Conservation (phyloP, 1,284 basidiomycete genomes). For the Malassezia arunalokei region DNA sequence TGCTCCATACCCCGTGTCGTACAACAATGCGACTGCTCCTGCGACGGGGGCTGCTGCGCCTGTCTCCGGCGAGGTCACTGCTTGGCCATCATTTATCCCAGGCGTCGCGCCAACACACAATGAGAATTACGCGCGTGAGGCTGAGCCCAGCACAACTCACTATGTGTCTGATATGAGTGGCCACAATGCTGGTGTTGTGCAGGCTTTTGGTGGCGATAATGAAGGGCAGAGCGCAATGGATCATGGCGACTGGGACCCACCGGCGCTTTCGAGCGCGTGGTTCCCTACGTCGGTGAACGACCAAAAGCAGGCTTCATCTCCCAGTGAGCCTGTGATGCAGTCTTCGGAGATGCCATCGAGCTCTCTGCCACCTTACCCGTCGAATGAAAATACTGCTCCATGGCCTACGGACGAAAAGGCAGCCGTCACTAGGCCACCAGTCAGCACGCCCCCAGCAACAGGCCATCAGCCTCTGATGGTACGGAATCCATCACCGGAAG, state of each 20-base stretch:
- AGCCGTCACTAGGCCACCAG: too few relatives aligned
- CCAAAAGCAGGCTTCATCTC: neutral
- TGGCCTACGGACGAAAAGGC: too few relatives aligned
- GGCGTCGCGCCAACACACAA: neutral
- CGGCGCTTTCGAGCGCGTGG: constrained; percentile 14
- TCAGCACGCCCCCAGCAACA: too few relatives aligned
- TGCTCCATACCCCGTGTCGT: neutral
- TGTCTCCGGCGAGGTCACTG: neutral
- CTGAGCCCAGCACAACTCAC: neutral
- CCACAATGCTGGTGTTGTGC: neutral
- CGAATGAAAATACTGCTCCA: too few relatives aligned
- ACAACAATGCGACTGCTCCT: neutral
- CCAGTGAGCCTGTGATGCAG: neutral
- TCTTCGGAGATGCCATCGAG: too few relatives aligned
- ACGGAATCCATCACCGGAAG: constrained; percentile 13
- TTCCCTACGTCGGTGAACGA: constrained; percentile 2
- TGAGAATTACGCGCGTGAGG: too few relatives aligned
- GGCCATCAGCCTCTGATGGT: neutral
- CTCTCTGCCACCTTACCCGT: too few relatives aligned
- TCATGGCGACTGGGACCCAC: constrained; percentile 16
- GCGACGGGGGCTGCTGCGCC: too few relatives aligned
- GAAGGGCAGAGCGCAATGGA: constrained; percentile 5
- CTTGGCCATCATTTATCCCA: neutral
- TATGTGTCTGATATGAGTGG: too few relatives aligned
- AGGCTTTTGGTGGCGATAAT: constrained; percentile 1